Conservation (phyloP, 345 rosid species). For the Litchi chinensis region DNA sequence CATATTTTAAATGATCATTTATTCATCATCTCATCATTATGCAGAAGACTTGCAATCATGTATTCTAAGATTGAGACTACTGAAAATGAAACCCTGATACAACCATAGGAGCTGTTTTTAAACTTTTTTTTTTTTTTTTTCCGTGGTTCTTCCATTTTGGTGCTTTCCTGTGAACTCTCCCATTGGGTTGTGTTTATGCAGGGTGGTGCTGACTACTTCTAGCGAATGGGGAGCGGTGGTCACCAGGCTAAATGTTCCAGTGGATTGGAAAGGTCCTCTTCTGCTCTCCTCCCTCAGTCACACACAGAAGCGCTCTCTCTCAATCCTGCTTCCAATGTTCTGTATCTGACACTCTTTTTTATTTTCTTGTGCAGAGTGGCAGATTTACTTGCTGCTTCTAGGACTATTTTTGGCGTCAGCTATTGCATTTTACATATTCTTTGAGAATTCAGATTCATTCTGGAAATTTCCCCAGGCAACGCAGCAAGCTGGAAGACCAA, state of each 20-base stretch:
- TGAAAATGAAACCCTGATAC: conserved; percentile 1
- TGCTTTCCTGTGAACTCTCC: conserved; percentile 1
- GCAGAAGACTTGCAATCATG: background rate
- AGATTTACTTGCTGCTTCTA: conserved; percentile 70
- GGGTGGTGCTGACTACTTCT: conserved; percentile 83
- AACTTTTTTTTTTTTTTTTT: background rate
- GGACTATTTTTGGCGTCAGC: conserved; percentile 88
- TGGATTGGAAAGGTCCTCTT: conserved; percentile 87
- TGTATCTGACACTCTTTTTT: background rate
- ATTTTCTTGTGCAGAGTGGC: conserved; percentile 73
- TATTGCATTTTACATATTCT: conserved; percentile 72
- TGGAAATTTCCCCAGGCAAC: conserved; percentile 69
- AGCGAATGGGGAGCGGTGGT: conserved; percentile 82
- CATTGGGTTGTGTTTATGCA: conserved; percentile 23
- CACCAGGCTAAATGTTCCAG: conserved; percentile 82
- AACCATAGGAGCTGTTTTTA: background rate
- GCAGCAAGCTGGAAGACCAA: conserved; percentile 55
- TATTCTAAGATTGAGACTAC: background rate
- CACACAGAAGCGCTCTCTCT: background rate
- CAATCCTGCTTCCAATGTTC: background rate
- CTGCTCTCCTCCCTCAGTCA: conserved; percentile 9
- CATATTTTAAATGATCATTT: background rate
- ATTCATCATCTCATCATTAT: background rate
- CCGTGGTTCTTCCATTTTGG: background rate
- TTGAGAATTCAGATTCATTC: conserved; percentile 82